Percentiles rank a stretch among this genome's conserved stretches.
Evolutionary conservation across 768 basidiomycete genomes (phyloP).

Genomic region (Tricholoma hemisulphureum): DNA sequence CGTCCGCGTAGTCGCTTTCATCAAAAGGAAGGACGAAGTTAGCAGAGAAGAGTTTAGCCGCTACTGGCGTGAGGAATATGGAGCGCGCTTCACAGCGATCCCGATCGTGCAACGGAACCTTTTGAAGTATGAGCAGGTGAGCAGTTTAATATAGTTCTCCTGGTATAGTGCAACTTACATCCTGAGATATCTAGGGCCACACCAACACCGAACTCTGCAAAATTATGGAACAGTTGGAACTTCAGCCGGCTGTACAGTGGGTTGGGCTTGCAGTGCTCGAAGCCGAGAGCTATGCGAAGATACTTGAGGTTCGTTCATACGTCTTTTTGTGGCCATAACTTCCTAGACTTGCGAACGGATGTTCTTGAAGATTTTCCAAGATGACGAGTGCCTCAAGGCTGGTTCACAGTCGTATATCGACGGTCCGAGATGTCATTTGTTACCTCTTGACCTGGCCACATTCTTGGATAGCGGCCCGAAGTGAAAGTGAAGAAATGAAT

Average conservation of each 20-base stretch:
- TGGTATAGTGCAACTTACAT: not conserved
- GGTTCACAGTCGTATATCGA: not conserved
- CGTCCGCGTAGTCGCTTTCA: conserved; percentile 25
- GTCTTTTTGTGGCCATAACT: not conserved
- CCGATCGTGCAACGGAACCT: conserved; percentile 32
- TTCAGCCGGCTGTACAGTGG: conserved; percentile 15
- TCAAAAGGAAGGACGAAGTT: conserved; percentile 26
- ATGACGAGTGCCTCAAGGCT: not conserved
- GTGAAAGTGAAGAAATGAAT: too few species aligned
- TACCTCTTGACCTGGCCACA: not conserved
- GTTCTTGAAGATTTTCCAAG: not conserved
- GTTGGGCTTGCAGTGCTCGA: conserved; percentile 32
- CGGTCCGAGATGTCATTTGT: not conserved
- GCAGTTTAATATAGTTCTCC: not conserved
- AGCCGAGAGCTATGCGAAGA: conserved; percentile 31
- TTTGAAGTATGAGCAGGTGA: conserved; percentile 34
- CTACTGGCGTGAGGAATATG: conserved; percentile 31
- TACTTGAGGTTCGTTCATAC: conserved; percentile 23
- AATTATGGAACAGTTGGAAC: conserved; percentile 12
- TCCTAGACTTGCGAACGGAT: not conserved
- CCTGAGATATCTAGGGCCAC: conserved; percentile 17
- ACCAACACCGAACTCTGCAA: conserved; percentile 10
- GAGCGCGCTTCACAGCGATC: conserved; percentile 26
- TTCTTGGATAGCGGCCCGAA: too few species aligned
- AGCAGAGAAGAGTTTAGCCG: conserved; percentile 31